Evolutionary conservation across 1,284 basidiomycete species (phyloP), one percentile per base, ranked within the genome.

Genomic region (Ustilago nuda): DNA sequence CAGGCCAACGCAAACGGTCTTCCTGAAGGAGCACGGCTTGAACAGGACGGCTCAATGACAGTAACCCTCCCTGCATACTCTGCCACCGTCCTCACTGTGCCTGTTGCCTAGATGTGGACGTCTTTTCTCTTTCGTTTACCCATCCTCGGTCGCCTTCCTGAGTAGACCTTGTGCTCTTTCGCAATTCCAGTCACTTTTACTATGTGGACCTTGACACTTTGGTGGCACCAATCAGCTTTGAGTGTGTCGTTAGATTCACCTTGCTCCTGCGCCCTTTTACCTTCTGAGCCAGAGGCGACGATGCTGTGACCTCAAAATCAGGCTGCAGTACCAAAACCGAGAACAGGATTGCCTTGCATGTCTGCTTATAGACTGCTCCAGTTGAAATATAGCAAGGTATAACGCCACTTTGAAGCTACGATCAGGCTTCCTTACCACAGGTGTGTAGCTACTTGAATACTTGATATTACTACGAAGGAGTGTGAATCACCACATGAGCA

Each of bases 31-130:
- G 45, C 66, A 12, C 35, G 46, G 8, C 32, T 69, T n/a, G 52
- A 37, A 2, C 13, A 39, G 4, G 61, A 69, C 46, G 66, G 66
- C 2, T 41, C 46, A 6, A 23, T 69, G 61, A 63, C 60, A 5
- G 36, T 63, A 30, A 63, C 66, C 8, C 61, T 69, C 15, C 66
- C 61, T 4, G 50, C 56, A 3, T 69, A 69, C 56, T 69, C 66
- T 32, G 66, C 61, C 30, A 69, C 61, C 19, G 45, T 69, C 15
- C 35, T 69, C 11, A 63, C 56, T 23, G 43, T 60, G 11, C 56
- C 66, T 11, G 52, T 62, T 19, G 60, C 61, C 6, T 69, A 62
- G 43, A 56, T 5, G 13, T 35, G 5, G 11, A 33, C 13, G 8
- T 15, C 48, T 51, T 56, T 45, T 8, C 2, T 23, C 54, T 51